Evolutionary conservation across 2,329 filamentous ascomycete genomes (phyloP).

Genomic region (Penicillium sp.): DNA sequence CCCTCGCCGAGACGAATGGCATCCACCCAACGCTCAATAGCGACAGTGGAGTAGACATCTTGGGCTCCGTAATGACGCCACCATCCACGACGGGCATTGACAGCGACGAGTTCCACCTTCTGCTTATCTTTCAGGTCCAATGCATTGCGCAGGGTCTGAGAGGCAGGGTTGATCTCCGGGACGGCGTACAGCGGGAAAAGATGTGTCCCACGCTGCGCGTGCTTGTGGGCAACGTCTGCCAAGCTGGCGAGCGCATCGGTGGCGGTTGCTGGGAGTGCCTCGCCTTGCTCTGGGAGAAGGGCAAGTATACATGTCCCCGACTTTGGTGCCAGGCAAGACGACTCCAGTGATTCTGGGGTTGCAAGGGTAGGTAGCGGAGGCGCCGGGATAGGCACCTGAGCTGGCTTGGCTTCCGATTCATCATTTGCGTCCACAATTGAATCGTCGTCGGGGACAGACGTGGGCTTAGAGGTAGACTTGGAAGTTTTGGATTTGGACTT

Average conservation of each 20-base stretch:
- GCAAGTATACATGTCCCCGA: slow-evolving; percentile 81
- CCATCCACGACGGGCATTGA: slow-evolving; percentile 85
- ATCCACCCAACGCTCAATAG: slow-evolving; percentile 84
- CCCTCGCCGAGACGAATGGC: slow-evolving; percentile 87
- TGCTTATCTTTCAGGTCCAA: slow-evolving; percentile 60
- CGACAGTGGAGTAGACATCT: slow-evolving; percentile 45
- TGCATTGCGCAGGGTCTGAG: slow-evolving; percentile 55
- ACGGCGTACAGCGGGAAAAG: slow-evolving; percentile 84
- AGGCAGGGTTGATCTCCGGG: slow-evolving; percentile 59
- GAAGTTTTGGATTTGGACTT: slow-evolving; percentile 44
- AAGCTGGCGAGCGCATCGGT: slow-evolving; percentile 62
- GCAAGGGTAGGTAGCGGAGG: slow-evolving; percentile 66
- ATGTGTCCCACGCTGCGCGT: slow-evolving; percentile 63
- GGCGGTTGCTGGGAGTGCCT: slow-evolving; percentile 42
- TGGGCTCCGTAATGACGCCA: slow-evolving; percentile 68
- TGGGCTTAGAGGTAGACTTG: slow-evolving; percentile 49
- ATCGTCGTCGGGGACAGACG: slow-evolving; percentile 49
- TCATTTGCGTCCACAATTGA: slow-evolving; percentile 8
- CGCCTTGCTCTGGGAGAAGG: slow-evolving; percentile 59
- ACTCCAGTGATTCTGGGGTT: slow-evolving; percentile 62
- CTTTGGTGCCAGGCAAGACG: slow-evolving; percentile 71
- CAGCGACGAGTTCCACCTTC: slow-evolving; percentile 68
- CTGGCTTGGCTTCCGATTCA: slow-evolving; percentile 45
- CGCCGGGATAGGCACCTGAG: slow-evolving; percentile 54
- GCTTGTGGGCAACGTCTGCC: slow-evolving; percentile 72